Percentiles rank a stretch among this genome's conserved stretches.
Evolutionary conservation across 1,284 basidiomycete species (phyloP).

Genomic region (Ganoderma boninense): DNA sequence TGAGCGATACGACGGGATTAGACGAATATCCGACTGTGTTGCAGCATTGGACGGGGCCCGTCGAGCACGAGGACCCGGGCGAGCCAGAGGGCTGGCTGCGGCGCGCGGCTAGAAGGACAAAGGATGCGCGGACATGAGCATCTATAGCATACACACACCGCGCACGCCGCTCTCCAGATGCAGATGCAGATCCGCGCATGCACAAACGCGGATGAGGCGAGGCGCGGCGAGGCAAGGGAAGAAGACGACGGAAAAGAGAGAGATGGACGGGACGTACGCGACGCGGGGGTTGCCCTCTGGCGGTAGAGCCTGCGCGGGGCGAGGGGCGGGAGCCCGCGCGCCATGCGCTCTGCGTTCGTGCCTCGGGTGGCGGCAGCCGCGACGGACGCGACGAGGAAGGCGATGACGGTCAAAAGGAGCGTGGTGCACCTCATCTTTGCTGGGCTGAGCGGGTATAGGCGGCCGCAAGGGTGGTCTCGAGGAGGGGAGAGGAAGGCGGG

Average conservation of each 20-base stretch:
- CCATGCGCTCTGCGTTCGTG: conserved; percentile 32
- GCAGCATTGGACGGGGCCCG: conserved; percentile 41
- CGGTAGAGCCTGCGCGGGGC: conserved; percentile 28
- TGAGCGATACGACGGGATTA: conserved; percentile 14
- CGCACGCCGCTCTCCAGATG: background rate
- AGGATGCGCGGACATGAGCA: background rate
- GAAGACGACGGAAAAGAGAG: background rate
- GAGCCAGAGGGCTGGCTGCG: conserved; percentile 19
- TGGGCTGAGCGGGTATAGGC: conserved; percentile 17
- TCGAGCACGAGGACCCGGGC: conserved; percentile 33
- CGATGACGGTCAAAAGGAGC: conserved; percentile 24
- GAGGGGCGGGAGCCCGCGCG: conserved; percentile 31
- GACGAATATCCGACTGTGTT: conserved; percentile 27
- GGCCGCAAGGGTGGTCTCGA: conserved; percentile 26
- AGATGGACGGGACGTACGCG: conserved; percentile 13
- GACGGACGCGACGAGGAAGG: conserved; percentile 31
- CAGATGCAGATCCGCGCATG: background rate
- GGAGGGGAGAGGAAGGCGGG: background rate
- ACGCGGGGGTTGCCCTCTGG: conserved; percentile 9
- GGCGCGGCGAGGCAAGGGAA: background rate
- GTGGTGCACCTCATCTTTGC: conserved; percentile 27
- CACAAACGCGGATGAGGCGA: background rate
- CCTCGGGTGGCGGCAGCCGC: conserved; percentile 17
- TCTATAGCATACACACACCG: background rate
- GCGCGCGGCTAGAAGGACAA: conserved; percentile 11